A percentile compares a stretch with the other conserved stretches of the same genome.
phyloP scores from a whole-genome alignment of 1,284 basidiomycete genomes.

The Cutaneotrichosporon mucoides region DNA sequence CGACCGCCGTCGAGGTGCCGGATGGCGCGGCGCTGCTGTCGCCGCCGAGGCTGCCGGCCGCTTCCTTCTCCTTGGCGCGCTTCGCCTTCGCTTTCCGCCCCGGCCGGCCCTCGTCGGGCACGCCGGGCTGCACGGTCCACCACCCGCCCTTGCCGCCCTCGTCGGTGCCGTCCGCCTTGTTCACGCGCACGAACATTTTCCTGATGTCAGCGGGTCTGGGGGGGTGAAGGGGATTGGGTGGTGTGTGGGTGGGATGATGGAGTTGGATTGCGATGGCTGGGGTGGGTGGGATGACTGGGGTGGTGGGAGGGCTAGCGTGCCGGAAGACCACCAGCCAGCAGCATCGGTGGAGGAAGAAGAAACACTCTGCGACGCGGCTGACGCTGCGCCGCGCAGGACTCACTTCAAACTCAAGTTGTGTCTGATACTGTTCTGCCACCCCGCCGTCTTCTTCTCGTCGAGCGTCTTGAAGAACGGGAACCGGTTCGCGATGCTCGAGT shows the following conservation, averaged over 20 bases:
- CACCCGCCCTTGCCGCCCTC: conserved; percentile 48
- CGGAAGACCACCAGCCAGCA: no score
- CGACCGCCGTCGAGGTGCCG: not conserved
- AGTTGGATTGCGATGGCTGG: not conserved
- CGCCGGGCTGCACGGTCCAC: conserved; percentile 49
- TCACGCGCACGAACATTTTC: conserved; percentile 50
- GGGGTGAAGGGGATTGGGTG: not conserved
- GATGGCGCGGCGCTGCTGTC: not conserved
- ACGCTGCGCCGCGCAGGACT: conserved; percentile 9
- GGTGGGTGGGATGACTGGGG: not conserved
- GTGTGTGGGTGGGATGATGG: not conserved
- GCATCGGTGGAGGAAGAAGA: no score
- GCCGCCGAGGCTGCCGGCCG: not conserved
- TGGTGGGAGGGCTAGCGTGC: not conserved
- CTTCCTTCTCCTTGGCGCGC: conserved; percentile 8
- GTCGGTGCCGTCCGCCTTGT: conserved; percentile 44
- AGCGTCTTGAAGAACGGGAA: conserved; percentile 50
- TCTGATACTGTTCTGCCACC: conserved; percentile 49
- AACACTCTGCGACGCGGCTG: not conserved
- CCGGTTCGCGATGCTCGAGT: conserved; percentile 43
- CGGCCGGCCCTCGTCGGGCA: conserved; percentile 46
- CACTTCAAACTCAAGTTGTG: conserved; percentile 49
- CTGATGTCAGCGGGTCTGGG: conserved; percentile 21
- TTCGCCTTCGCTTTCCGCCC: conserved; percentile 45
- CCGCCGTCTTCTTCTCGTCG: conserved; percentile 47